phyloP scores from a whole-genome alignment of 805 yeast genomes.

The Ogataea paradorogensis region DNA sequence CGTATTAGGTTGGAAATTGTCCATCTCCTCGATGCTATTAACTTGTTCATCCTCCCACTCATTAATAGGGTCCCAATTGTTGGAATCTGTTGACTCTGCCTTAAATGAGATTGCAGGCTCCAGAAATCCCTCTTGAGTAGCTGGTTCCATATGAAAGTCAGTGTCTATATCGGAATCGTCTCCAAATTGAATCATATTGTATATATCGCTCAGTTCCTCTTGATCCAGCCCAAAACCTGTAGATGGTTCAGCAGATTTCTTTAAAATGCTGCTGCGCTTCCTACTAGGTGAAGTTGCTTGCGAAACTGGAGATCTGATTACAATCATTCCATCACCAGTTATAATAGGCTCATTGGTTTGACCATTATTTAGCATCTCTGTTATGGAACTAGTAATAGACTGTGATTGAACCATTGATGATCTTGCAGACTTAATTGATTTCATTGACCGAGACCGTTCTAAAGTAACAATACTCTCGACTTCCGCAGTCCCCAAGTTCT shows the following conservation, averaged over 20 bases:
- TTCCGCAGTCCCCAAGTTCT: constrained; percentile 60
- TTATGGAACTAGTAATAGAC: constrained; percentile 26
- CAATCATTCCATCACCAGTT: constrained; percentile 43
- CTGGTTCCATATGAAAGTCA: constrained; percentile 22
- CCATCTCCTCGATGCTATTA: not conserved
- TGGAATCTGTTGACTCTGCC: constrained; percentile 1
- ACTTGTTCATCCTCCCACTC: constrained; percentile 4
- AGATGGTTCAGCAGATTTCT: constrained; percentile 5
- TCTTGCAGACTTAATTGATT: constrained; percentile 49
- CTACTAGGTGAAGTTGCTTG: constrained; percentile 12
- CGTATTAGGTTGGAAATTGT: not conserved
- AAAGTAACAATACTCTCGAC: constrained; percentile 71
- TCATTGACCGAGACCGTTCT: constrained; percentile 61
- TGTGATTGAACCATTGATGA: constrained; percentile 16
- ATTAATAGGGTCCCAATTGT: constrained; percentile 1
- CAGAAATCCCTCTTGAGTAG: not conserved
- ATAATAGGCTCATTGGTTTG: constrained; percentile 20
- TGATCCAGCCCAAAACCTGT: constrained; percentile 10
- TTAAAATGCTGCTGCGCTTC: constrained; percentile 8
- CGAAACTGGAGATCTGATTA: constrained; percentile 34
- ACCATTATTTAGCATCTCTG: constrained; percentile 22
- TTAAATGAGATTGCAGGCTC: constrained; percentile 5
- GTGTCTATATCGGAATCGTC: constrained; percentile 26
- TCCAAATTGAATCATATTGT: constrained; percentile 31
- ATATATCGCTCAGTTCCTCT: constrained; percentile 27